Evolutionary conservation across 345 rosid genomes (phyloP), one percentile per base, ranked within the genome.

Genomic region (Hirschfeldia incana): DNA sequence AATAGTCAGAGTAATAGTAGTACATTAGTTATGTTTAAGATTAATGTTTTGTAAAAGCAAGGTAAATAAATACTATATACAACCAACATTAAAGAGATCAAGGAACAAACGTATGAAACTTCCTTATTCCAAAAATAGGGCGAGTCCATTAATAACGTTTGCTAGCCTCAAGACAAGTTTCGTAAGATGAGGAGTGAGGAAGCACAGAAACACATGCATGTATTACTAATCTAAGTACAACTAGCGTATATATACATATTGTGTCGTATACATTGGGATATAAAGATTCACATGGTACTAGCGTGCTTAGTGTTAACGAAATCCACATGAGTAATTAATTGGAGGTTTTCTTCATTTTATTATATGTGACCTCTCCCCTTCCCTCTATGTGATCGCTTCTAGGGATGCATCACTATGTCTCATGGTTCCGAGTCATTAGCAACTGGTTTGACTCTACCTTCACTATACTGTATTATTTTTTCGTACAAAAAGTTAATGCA

Each of bases 371-470:
- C n/a, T n/a, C n/a, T n/a, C 37, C 51, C 33, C 2, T 73, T 58
- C 29, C 71, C 51, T 44, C 12, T 13, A 67, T 44, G 36, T 73
- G 32, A 73, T 49, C 68, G 33, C 12, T 64, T 64, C 68, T 64
- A 64, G 68, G 86, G 72, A 74, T 81, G 69, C 75, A 60, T 66
- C 53, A 76, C 46, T 12, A 51, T 78, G 28, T 78, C 81, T 74
- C 79, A 70, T 75, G 67, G 65, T 76, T 59, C 65, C 79, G 68
- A 75, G 9, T 77, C 42, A 72, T 4, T 60, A 15, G 39, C 26
- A 64, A 27, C 27, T 59, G 46, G 78, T 67, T 67, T 62, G 71
- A 74, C 75, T 78, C 11, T 2, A 12, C 29, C 12, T 57, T 57
- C 51, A 13, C 29, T 53, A 55, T 49, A n/a, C n/a, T n/a, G n/a